phyloP scores from a whole-genome alignment of 2,329 filamentous ascomycete species.

The Fusarium devonianum region DNA sequence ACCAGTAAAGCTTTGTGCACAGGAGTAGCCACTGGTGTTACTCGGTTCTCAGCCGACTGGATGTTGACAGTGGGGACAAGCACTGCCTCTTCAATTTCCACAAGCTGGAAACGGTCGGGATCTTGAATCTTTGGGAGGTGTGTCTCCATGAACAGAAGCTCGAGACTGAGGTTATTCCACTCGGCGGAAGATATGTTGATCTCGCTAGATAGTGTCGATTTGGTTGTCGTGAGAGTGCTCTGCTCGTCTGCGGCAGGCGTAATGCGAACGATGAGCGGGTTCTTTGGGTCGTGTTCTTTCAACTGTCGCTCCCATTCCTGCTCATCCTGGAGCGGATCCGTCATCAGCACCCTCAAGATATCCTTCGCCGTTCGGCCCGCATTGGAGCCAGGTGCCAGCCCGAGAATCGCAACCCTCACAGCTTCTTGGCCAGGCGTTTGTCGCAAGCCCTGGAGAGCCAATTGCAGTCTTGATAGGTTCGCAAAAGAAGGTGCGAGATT shows the following conservation, averaged over 20 bases:
- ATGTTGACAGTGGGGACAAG: constrained; percentile 81
- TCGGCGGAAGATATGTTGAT: constrained; percentile 68
- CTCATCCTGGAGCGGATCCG: constrained; percentile 70
- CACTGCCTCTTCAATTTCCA: constrained; percentile 66
- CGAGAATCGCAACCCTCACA: constrained; percentile 65
- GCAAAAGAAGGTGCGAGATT: constrained; percentile 67
- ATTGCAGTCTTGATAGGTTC: constrained; percentile 73
- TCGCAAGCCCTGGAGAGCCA: constrained; percentile 71
- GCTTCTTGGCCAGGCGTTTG: constrained; percentile 64
- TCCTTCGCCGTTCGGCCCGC: constrained; percentile 62
- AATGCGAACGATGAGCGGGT: constrained; percentile 70
- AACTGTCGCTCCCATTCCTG: constrained; percentile 73
- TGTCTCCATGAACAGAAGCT: constrained; percentile 66
- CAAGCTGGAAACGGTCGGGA: constrained; percentile 43
- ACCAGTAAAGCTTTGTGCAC: constrained; percentile 84
- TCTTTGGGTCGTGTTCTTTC: constrained; percentile 56
- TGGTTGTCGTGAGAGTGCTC: constrained; percentile 42
- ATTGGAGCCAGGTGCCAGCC: constrained; percentile 50
- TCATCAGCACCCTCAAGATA: constrained; percentile 73
- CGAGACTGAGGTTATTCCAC: constrained; percentile 67
- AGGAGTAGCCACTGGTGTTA: constrained; percentile 76
- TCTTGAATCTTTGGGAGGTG: constrained; percentile 47
- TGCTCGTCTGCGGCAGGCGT: constrained; percentile 42
- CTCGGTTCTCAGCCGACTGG: constrained; percentile 68
- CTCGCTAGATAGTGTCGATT: constrained; percentile 58